phyloP scores from a whole-genome alignment of 129 eudicot genomes.

The Scalesia atractyloides region DNA sequence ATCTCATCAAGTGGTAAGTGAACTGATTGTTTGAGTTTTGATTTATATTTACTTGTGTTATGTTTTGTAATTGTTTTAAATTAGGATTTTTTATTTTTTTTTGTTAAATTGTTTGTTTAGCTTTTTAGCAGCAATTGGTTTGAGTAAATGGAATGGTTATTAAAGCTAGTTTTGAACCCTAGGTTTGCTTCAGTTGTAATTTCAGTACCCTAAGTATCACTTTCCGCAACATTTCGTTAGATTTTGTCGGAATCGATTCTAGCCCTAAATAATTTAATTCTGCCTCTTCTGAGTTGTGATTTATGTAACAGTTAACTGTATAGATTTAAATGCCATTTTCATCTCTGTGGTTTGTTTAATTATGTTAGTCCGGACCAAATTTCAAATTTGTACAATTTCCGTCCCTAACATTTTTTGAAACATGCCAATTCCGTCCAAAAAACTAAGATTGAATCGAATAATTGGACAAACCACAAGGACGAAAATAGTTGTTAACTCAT shows the following conservation, averaged over 20 bases:
- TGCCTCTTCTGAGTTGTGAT: not conserved
- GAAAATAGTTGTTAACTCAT: too few relatives aligned
- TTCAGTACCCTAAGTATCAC: not conserved
- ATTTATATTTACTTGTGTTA: not conserved
- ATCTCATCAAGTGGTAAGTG: conserved; percentile 78
- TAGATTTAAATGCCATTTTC: too few relatives aligned
- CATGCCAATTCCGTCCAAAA: too few relatives aligned
- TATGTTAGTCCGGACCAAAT: too few relatives aligned
- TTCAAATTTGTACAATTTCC: too few relatives aligned
- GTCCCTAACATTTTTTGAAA: too few relatives aligned
- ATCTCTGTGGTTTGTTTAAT: too few relatives aligned
- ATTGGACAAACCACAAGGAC: too few relatives aligned
- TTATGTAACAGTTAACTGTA: not conserved
- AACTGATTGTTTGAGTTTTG: not conserved
- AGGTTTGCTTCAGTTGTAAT: not conserved
- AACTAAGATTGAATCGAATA: too few relatives aligned
- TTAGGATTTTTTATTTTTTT: not conserved
- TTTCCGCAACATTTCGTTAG: not conserved
- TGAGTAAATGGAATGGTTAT: not conserved
- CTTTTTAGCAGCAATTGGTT: not conserved
- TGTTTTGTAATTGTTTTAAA: conserved; percentile 6
- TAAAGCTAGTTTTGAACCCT: conserved; percentile 11
- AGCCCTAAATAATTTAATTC: not conserved
- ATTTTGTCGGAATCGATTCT: not conserved
- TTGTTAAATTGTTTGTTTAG: conserved; percentile 4